These are phyloP conservation scores for Phyllostachys edulis DNA, from an alignment of 176 grass and related monocot genomes.

Conservation along the genomic window DNA sequence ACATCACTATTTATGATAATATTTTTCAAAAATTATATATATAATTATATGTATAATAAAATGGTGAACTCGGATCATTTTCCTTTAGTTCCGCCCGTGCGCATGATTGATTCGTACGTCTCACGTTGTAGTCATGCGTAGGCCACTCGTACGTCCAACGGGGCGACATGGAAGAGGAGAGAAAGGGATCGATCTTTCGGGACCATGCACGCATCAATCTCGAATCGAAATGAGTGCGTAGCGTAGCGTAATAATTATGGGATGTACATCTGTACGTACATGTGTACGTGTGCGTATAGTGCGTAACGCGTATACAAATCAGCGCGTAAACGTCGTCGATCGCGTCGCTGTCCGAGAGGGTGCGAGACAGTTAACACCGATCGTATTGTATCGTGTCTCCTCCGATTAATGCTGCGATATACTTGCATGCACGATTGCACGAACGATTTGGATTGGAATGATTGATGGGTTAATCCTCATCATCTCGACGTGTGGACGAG, in stretches of 20 bases:
- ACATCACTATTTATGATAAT: too few relatives aligned
- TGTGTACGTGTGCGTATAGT: background rate
- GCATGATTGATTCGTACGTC: background rate
- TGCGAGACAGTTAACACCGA: background rate
- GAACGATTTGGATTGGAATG: too few relatives aligned
- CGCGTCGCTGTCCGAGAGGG: background rate
- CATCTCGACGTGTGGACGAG: too few relatives aligned
- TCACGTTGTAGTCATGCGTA: background rate
- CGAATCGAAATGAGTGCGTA: too few relatives aligned
- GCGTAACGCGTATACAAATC: background rate
- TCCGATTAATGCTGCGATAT: background rate
- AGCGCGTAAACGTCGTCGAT: background rate
- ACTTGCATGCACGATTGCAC: too few relatives aligned
- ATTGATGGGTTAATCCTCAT: too few relatives aligned
- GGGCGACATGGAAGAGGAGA: background rate
- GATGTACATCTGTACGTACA: too few relatives aligned
- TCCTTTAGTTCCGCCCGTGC: too few relatives aligned
- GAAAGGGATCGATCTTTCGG: background rate
- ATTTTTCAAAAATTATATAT: too few relatives aligned
- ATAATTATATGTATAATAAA: too few relatives aligned
- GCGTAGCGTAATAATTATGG: too few relatives aligned
- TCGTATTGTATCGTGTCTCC: background rate
- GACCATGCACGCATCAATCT: background rate
- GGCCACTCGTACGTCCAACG: background rate
- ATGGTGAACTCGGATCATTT: too few relatives aligned